phyloP scores from a whole-genome alignment of 176 grass and related monocot genomes.

The Chloris gayana region DNA sequence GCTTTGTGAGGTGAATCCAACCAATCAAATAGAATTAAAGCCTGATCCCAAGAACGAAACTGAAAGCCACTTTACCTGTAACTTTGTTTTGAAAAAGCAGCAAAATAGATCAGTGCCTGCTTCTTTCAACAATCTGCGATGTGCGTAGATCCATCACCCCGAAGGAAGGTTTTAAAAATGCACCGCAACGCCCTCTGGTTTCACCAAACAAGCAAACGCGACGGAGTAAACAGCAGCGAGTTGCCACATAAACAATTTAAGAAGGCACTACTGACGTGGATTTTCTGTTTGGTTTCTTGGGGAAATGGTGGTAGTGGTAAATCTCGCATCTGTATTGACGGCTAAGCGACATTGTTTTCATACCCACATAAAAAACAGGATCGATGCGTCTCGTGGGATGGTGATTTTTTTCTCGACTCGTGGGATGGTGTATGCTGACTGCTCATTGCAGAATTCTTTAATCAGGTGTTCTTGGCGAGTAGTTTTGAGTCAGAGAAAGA shows the following conservation, averaged over 20 bases:
- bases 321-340: conserved; percentile 18
- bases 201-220: background rate
- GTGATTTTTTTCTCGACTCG: no score
- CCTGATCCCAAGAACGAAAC: conserved; percentile 34
- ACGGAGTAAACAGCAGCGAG: conserved; percentile 16
- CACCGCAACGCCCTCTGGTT: conserved; percentile 20
- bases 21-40: conserved; percentile 19
- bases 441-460: background rate
- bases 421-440: background rate
- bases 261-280: background rate
- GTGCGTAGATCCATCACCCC: conserved; percentile 15
- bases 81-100: conserved; percentile 25
- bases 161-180: background rate
- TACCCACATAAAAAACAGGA: background rate
- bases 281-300: background rate
- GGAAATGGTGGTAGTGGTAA: background rate
- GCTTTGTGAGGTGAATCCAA: background rate
- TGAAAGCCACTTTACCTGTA: conserved; percentile 11
- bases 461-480: background rate
- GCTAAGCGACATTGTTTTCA: conserved; percentile 10
- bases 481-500: conserved; percentile 11
- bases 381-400: conserved; percentile 13
- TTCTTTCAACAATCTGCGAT: conserved; percentile 16
- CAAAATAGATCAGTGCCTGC: conserved; percentile 3
- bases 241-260: conserved; percentile 35